Conservation (phyloP, 306 rosid genomes). For the Aeschynomene evenia region DNA sequence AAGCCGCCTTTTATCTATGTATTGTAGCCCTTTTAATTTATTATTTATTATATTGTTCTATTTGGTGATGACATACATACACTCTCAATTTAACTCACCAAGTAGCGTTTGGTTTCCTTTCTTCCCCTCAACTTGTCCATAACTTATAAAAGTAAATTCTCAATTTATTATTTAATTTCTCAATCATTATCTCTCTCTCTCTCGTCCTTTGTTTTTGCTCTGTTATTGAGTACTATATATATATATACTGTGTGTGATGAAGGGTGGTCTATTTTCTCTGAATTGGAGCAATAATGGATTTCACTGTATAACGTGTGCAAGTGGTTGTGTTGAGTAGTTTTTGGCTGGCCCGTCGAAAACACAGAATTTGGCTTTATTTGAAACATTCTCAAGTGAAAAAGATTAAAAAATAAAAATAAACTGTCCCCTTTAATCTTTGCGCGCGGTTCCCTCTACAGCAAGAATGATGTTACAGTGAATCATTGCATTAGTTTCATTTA, state of each 20-base stretch:
- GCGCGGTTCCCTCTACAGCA: constrained; percentile 1
- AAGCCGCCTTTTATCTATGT: neutral
- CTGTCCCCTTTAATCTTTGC: neutral
- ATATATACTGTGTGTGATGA: too few species aligned
- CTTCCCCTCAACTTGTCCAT: too few species aligned
- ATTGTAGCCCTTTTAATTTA: too few species aligned
- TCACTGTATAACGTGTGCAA: neutral
- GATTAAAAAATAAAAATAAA: too few species aligned
- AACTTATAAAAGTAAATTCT: neutral
- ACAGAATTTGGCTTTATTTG: neutral
- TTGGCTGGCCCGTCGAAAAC: neutral
- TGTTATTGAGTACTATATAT: neutral
- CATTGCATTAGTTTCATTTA: neutral
- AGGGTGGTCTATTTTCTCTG: neutral
- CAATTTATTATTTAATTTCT: too few species aligned
- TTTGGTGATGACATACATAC: neutral
- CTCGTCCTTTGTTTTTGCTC: neutral
- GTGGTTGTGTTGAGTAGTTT: constrained; percentile 23
- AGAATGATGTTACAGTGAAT: neutral
- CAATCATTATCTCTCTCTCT: neutral
- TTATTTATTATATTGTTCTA: too few species aligned
- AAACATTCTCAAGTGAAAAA: constrained; percentile 5
- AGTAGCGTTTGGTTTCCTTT: too few species aligned
- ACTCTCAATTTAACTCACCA: neutral
- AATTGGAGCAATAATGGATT: neutral